Base-by-base conservation (phyloP, 176 grass and related monocot genomes). In the Zoysia pacifica region DNA sequence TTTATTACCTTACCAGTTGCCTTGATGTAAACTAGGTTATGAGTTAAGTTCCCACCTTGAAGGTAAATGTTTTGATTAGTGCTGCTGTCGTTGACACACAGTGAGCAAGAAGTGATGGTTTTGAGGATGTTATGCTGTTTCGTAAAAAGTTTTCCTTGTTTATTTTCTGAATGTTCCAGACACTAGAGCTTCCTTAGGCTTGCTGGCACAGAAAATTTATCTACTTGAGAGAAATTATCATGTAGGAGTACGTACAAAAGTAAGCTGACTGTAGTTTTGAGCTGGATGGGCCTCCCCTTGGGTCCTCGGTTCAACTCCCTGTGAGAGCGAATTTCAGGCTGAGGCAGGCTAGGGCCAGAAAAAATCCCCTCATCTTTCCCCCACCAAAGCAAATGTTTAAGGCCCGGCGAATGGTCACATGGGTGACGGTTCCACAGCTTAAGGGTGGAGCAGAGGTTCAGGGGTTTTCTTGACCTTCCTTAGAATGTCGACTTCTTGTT, bases 41-140 rank as follows among this genome's bases (percentile, higher is more conserved):
- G 35, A 38, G 51, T 46, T 38, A 13, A 72, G 60, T 48, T 65
- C 58, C 49, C 63, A 20, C 52, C 62, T 18, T 19, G 2, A 5
- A 46, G 65, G 18, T 77, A 51, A 18, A 37, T 53, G 18, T 79
- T 38, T 43, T 42, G 46, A 16, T 44, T 87, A 48, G 48, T 67
- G 41, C 9, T 3, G 2, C 60, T 82, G 48, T 5, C 10, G 37
- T 72, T 48, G 55, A 71, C 65, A 5, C 43, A 15, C 5, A 13
- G n/a, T 51, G 61, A 67, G 7, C 41, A 83, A 5, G 4, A 51
- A 18, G 49, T 65, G 50, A 38, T 87, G 19, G 73, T 72, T 53
- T 20, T 39, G 60, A 74, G 9, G 58, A 40, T 78, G 42, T n/a
- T 78, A 59, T 72, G 67, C 2, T 15, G 13, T 87, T 56, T 41